Evolutionary conservation across 352 stramenopile species (phyloP), one percentile per base, ranked within the genome.

Genomic region (Phytopythium oedochilum): DNA sequence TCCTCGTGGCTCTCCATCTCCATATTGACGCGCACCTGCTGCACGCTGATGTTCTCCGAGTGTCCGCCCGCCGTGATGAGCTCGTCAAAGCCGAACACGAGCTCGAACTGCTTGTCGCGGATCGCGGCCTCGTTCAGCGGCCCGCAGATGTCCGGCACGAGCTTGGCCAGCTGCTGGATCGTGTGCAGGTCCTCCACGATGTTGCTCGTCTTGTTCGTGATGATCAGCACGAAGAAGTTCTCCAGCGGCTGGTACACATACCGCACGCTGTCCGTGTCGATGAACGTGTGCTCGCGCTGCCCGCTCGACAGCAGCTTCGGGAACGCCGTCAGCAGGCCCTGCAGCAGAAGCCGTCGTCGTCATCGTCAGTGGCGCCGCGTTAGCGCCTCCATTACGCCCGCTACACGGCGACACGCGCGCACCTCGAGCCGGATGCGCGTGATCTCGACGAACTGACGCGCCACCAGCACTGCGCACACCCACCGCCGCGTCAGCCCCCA

Each of bases 1-100:
- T 99, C 97, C 75, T 99, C 97, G 73, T 99, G 97, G 57, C 84
- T 98, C 68, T 99, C 96, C 97, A 99, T 99, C 60, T 98, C 88
- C 75, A 99, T 89, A 78, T 99, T 99, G 20, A 96, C 94, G 57
- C 96, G 85, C 59, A 99, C 98, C 61, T 94, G 83, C 66, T 85
- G 81, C 48, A 98, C 66, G 48, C 84, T 96, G 55, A 98, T 94
- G 60, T 91, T 93, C 74, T 99, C 97, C 71, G 97, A 98, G 77
- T 99, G 97, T 18, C 97, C 97, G 28, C 97, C 97, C 9, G 94
- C 89, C 34, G 94, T 98, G 38, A 99, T 92, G 38, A 99, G 95
- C 78, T 99, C 97, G 71, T 99, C 97, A 71, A 99, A 99, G 28
- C 96, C 97, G 66, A 99, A 99, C 57, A 99, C 90, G 23, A 99